Evolutionary conservation across 805 yeast genomes (phyloP).

Genomic region (Candida multigemmis): DNA sequence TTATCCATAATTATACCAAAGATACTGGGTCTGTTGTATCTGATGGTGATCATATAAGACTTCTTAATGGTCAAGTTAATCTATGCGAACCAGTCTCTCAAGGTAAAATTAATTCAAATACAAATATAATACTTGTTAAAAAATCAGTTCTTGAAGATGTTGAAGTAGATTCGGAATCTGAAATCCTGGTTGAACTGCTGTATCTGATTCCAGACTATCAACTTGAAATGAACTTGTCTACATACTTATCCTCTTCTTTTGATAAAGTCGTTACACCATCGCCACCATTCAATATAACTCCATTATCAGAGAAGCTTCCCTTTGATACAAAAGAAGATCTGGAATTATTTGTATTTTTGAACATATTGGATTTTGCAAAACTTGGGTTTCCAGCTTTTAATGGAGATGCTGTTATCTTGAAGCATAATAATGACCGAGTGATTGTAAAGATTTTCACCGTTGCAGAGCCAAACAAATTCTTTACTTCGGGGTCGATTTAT

Average conservation of each 20-base stretch:
- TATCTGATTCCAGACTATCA: too few relatives aligned
- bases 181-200: too few relatives aligned
- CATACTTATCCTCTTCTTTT: conserved; percentile 21
- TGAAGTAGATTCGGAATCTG: conserved; percentile 4
- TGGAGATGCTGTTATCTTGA: conserved; percentile 52
- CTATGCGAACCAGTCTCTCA: conserved; percentile 71
- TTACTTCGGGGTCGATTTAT: conserved; percentile 31
- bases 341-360: conserved; percentile 31
- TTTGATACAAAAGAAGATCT: conserved; percentile 22
- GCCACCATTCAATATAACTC: conserved; percentile 12
- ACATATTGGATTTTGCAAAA: conserved; percentile 39
- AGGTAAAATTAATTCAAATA: conserved; percentile 40
- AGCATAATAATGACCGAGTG: conserved; percentile 6
- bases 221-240: conserved; percentile 22
- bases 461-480: conserved; percentile 49
- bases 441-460: conserved; percentile 45
- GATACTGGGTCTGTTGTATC: conserved; percentile 19
- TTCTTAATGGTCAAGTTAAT: conserved; percentile 40
- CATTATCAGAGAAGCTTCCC: conserved; percentile 19
- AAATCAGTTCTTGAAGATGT: conserved; percentile 3
- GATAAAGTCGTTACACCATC: background rate
- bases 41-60: conserved; percentile 34
- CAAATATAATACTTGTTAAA: conserved; percentile 48
- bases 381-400: conserved; percentile 52
- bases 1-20: conserved; percentile 14